Percentiles rank a stretch among this genome's conserved stretches.
Evolutionary conservation across 139 green algal genomes (phyloP).

Genomic region (Penium margaritaceum): DNA sequence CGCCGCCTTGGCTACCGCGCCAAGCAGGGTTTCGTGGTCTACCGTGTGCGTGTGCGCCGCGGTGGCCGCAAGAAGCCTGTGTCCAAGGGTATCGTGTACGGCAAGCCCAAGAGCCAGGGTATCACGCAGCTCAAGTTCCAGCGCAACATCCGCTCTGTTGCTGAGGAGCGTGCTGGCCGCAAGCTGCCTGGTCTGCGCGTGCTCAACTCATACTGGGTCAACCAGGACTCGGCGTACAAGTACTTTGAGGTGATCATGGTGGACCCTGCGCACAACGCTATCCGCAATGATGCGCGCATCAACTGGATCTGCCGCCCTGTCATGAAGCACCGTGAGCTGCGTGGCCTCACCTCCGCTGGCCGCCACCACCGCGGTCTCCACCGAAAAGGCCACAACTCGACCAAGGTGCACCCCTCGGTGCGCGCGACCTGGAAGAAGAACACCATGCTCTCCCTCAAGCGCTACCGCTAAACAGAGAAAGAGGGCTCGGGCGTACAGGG

Average conservation of each 20-base stretch:
- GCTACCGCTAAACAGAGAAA: constrained; percentile 89
- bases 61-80: constrained; percentile 92
- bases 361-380: constrained; percentile 84
- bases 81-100: constrained; percentile 80
- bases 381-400: constrained; percentile 67
- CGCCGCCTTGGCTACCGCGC: constrained; percentile 90
- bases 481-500: no score
- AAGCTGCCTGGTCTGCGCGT: constrained; percentile 87
- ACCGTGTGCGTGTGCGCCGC: constrained; percentile 88
- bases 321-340: constrained; percentile 97
- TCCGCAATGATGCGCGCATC: constrained; percentile 90
- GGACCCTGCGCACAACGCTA: constrained; percentile 84
- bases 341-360: constrained; percentile 87
- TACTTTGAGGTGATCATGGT: constrained; percentile 99
- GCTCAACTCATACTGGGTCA: constrained; percentile 99
- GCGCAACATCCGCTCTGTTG: constrained; percentile 81
- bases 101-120: constrained; percentile 94
- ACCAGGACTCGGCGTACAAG: constrained; percentile 99
- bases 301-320: constrained; percentile 97
- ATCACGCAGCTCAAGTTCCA: constrained; percentile 93
- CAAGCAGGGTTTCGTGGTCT: constrained; percentile 83
- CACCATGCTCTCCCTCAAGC: constrained; percentile 77
- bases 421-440: constrained; percentile 81
- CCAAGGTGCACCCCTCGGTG: constrained; percentile 77
- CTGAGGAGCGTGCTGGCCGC: constrained; percentile 92